phyloP scores from a whole-genome alignment of 257 asterid genomes.

The Eucommia ulmoides region DNA sequence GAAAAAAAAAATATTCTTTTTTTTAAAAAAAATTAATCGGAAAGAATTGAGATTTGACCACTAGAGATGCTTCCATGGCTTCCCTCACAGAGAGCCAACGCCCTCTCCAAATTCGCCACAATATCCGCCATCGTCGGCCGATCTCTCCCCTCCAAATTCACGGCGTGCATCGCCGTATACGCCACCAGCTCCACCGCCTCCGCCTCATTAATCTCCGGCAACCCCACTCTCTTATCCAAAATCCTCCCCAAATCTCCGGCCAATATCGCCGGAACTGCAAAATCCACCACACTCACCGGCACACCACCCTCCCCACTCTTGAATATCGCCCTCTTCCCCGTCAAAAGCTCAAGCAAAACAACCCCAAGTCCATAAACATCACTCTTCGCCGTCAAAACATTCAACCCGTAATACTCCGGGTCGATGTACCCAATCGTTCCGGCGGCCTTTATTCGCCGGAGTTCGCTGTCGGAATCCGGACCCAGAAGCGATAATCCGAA shows the following conservation, averaged over 20 bases:
- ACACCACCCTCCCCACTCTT: slow-evolving; percentile 26
- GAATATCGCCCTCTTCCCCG: slow-evolving; percentile 70
- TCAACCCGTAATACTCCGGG: slow-evolving; percentile 65
- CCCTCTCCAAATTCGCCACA: slow-evolving; percentile 73
- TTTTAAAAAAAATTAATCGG: slow-evolving; percentile 32
- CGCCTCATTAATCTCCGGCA: slow-evolving; percentile 36
- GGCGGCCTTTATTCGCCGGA: slow-evolving; percentile 45
- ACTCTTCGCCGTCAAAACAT: slow-evolving; percentile 65
- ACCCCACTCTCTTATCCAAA: slow-evolving; percentile 50
- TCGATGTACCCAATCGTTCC: slow-evolving; percentile 84
- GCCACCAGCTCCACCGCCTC: slow-evolving; percentile 86
- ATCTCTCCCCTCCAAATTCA: slow-evolving; percentile 76
- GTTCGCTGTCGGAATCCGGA: slow-evolving; percentile 33
- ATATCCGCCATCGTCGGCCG: slow-evolving; percentile 68
- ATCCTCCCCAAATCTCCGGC: slow-evolving; percentile 40
- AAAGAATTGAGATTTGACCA: slow-evolving; percentile 45
- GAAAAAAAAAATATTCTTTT: too few relatives aligned
- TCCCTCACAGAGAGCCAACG: slow-evolving; percentile 56
- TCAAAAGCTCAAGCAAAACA: slow-evolving; percentile 56
- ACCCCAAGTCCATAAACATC: slow-evolving; percentile 87
- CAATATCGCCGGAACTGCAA: slow-evolving; percentile 53
- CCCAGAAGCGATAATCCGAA: slow-evolving; percentile 68
- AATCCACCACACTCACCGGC: slow-evolving; percentile 60
- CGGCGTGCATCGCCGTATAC: slow-evolving; percentile 77
- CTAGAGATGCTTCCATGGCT: slow-evolving; percentile 75